Base-by-base conservation (phyloP, 257 asterid species). In the Coffea canephora region DNA sequence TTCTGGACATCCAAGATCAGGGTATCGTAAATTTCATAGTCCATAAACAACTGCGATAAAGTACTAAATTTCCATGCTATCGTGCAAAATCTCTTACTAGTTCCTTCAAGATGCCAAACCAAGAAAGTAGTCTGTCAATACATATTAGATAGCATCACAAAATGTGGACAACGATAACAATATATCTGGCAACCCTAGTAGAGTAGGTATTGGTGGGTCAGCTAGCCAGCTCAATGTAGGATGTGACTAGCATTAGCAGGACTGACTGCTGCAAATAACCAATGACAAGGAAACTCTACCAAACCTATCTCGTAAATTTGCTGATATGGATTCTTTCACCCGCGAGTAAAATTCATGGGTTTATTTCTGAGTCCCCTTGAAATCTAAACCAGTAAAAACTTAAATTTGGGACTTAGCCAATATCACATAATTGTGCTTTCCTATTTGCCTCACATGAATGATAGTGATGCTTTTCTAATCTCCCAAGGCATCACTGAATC, bases 1-100 rank as follows among this genome's bases (percentile, higher is more conserved):
- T 94, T 92, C 98, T 93, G 96, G 73, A 43, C 46, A 76, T 25
- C 11, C 21, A 65, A 73, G 4, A 18, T 73, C 45, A 62, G 19
- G 36, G 14, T 8, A 41, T 12, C 9, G 69, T 71, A 73, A 73
- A 25, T 50, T 27, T 49, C 15, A 0, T 31, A 52, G 25, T 49
- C 14, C 3, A 34, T 10, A 4, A 74, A 23, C 18, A 59, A 55
- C 19, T n/a, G 45, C 5, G 5, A 59, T 18, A 57, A 15, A 52
- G 31, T 46, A 7, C 9, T 23, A 45, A 70, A n/a, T 2, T 49
- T 8, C 45, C 6, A 2, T 6, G 45, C 12, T 48, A 27, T 72
- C 25, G 45, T 14, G 49, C 39, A 46, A 71, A n/a, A 23, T n/a
- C 15, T 71, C 59, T 71, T 39, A 39, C 43, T 19, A 25, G 27